Base-by-base conservation (phyloP, 345 rosid species). In the Linum usitatissimum region DNA sequence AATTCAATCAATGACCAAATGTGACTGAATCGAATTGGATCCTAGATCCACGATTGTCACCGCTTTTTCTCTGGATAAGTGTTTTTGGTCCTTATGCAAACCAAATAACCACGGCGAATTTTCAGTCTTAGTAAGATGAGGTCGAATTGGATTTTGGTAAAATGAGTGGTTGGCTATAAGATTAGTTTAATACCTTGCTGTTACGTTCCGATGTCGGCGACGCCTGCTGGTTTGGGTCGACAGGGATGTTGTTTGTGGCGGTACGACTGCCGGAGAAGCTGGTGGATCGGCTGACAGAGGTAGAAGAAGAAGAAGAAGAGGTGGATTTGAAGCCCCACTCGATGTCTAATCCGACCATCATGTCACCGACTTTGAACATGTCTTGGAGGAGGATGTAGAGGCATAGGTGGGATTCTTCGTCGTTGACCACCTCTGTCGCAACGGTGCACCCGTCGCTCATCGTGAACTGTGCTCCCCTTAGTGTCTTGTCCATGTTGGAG, bases 311-410 rank as follows among this genome's bases (percentile, higher is more conserved):
- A n/a, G n/a, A n/a, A 15, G 51, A 45, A 15, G 51, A 45, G 15
- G 15, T 45, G 15, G 51, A 45, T 12, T 45, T 45, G 15, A 45
- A 45, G 51, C 51, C 51, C 51, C 51, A 45, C 51, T 34, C 4
- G 4, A 34, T 34, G 38, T 34, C 38, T 34, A 34, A 4, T 34
- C 73, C 77, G 6, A 73, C 77, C 3, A 73, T 67, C 61, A 65
- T 64, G 10, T 73, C 77, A 0, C 77, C 73, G 7, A 40, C 60
- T 61, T 68, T 68, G 1, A 73, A 40, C 73, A 68, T 68, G 64
- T 73, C 77, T 30, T 73, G 77, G 30, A 73, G 60, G 6, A 73
- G 36, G 15, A 68, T 55, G 14, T 73, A 68, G 56, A 73, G 77
- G 62, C 72, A 73, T 8, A 73, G 72, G 18, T 73, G 63, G 3